phyloP scores from a whole-genome alignment of 208 protist species.

The Wallacemonas collosoma region DNA sequence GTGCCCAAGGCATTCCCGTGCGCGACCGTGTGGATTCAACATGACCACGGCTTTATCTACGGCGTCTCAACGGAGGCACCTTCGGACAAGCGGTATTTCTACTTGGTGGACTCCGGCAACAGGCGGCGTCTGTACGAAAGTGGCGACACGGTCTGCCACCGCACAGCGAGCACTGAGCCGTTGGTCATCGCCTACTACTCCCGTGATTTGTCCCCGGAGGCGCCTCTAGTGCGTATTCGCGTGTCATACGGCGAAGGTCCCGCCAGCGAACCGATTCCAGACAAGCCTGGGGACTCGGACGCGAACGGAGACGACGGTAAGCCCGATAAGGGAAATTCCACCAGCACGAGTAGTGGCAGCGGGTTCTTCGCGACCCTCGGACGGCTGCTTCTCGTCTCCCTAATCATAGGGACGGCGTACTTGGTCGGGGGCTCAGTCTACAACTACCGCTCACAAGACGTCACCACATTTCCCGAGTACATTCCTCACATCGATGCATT shows the following conservation, averaged over 20 bases:
- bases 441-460: slow-evolving; percentile 59
- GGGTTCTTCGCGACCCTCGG: slow-evolving; percentile 12
- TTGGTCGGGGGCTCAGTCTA: slow-evolving; percentile 46
- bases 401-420: slow-evolving; percentile 50
- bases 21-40: slow-evolving; percentile 13
- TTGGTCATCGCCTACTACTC: slow-evolving; percentile 14
- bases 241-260: slow-evolving; percentile 10
- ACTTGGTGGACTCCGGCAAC: slow-evolving; percentile 3
- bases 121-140: slow-evolving; percentile 10
- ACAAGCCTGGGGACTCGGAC: neutral
- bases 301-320: slow-evolving; percentile 20
- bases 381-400: slow-evolving; percentile 22
- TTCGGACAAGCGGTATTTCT: neutral
- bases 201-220: neutral
- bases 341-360: slow-evolving; percentile 1
- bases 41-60: neutral
- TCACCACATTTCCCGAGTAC: slow-evolving; percentile 73
- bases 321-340: slow-evolving; percentile 1
- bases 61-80: neutral
- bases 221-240: neutral
- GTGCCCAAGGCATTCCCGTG: slow-evolving; percentile 25
- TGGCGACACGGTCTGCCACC: slow-evolving; percentile 11
- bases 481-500: slow-evolving; percentile 60
- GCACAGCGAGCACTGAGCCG: neutral
- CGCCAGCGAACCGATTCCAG: slow-evolving; percentile 5